A percentile compares a stretch with the other conserved stretches of the same genome.
phyloP scores from a whole-genome alignment of 371 early-diverging fungal genomes.

The Circinella umbellata region DNA sequence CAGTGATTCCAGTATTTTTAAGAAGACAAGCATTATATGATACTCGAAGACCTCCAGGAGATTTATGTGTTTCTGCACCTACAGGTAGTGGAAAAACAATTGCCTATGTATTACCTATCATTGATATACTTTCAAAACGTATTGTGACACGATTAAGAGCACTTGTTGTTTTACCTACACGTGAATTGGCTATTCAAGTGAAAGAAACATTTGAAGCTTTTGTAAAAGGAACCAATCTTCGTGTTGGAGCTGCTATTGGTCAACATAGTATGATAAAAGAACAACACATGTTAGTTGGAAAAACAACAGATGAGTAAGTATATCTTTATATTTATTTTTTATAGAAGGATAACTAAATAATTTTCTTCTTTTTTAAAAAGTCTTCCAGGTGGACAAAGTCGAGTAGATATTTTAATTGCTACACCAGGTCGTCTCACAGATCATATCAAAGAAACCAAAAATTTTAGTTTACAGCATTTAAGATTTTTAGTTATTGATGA shows the following conservation, averaged over 20 bases:
- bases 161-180: constrained; percentile 88
- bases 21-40: constrained; percentile 58
- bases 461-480: constrained; percentile 90
- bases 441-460: constrained; percentile 82
- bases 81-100: constrained; percentile 98
- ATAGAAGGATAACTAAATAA: too few species aligned
- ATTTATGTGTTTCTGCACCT: constrained; percentile 93
- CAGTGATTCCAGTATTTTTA: constrained; percentile 82
- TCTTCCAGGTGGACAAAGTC: constrained; percentile 63
- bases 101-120: constrained; percentile 95
- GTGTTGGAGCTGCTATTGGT: constrained; percentile 75
- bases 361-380: constrained; percentile 18
- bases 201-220: constrained; percentile 82
- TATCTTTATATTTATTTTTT: neutral
- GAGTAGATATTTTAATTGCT: constrained; percentile 91
- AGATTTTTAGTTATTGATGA: constrained; percentile 94
- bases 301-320: constrained; percentile 37
- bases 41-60: constrained; percentile 63
- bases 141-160: constrained; percentile 81
- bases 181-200: constrained; percentile 89
- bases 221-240: constrained; percentile 73
- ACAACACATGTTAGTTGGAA: constrained; percentile 70
- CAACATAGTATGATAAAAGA: constrained; percentile 82
- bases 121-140: constrained; percentile 76
- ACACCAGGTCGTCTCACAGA: constrained; percentile 97